phyloP scores from a whole-genome alignment of 441 rosid species.

The Bruguiera hainesii region DNA sequence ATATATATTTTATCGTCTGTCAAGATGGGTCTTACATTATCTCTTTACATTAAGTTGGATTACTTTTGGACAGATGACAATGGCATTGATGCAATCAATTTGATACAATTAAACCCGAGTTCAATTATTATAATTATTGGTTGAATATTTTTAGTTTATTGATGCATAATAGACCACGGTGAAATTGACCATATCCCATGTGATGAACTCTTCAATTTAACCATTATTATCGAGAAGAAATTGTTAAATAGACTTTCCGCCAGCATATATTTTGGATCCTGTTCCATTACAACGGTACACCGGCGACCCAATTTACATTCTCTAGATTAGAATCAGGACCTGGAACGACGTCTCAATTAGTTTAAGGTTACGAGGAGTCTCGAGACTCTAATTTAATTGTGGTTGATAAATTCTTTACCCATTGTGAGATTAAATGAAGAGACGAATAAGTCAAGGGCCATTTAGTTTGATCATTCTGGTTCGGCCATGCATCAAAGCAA shows the following conservation, averaged over 20 bases:
- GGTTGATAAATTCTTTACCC: too few species aligned
- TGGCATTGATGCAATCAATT: too few species aligned
- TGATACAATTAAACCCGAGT: too few species aligned
- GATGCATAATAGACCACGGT: too few species aligned
- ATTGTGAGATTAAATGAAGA: too few species aligned
- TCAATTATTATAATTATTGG: too few species aligned
- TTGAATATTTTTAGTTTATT: background rate
- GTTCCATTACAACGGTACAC: constrained; percentile 22
- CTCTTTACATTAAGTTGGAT: background rate
- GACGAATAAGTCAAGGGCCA: too few species aligned
- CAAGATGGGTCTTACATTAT: background rate
- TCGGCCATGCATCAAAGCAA: too few species aligned
- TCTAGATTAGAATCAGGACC: background rate
- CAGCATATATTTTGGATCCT: constrained; percentile 30
- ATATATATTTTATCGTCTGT: background rate
- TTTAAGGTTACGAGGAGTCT: too few species aligned
- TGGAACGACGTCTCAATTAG: too few species aligned
- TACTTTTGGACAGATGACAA: background rate
- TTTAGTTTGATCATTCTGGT: too few species aligned
- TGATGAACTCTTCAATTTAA: background rate
- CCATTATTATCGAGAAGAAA: background rate
- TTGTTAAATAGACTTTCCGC: background rate
- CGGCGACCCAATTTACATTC: constrained; percentile 10
- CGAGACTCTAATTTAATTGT: too few species aligned
- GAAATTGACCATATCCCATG: background rate